These are phyloP conservation scores for Pleurotus citrinopileatus DNA, from an alignment of 768 basidiomycete species.

Conservation along the genomic window DNA sequence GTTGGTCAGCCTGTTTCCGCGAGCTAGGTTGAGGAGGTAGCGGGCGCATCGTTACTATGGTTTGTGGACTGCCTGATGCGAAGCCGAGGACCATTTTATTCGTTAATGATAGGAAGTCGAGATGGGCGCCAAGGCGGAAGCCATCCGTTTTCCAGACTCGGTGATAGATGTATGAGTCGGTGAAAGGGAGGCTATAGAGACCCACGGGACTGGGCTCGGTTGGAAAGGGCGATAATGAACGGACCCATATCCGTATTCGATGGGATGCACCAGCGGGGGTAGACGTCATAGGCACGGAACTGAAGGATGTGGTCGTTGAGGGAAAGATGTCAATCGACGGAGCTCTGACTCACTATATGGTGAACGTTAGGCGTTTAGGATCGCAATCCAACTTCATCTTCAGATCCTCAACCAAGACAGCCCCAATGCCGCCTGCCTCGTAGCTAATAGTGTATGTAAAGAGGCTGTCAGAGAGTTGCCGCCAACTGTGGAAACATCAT, in stretches of 20 bases:
- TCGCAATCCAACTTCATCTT: slow-evolving; percentile 53
- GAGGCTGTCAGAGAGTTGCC: slow-evolving; percentile 31
- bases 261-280: slow-evolving; percentile 56
- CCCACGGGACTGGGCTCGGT: slow-evolving; percentile 32
- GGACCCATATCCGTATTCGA: slow-evolving; percentile 63
- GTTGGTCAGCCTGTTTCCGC: not conserved
- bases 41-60: slow-evolving; percentile 1
- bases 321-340: not conserved
- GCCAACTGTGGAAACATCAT: slow-evolving; percentile 41
- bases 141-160: slow-evolving; percentile 64
- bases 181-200: slow-evolving; percentile 38
- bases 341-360: slow-evolving; percentile 51
- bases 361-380: slow-evolving; percentile 49
- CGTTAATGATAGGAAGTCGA: slow-evolving; percentile 52
- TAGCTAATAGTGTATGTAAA: slow-evolving; percentile 63
- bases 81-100: slow-evolving; percentile 50
- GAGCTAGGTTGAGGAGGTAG: not conserved
- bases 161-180: slow-evolving; percentile 56
- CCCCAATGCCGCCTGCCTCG: slow-evolving; percentile 61
- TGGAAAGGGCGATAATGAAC: slow-evolving; percentile 36
- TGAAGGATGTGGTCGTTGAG: slow-evolving; percentile 20
- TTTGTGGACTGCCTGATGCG: slow-evolving; percentile 2
- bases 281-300: slow-evolving; percentile 54
- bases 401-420: slow-evolving; percentile 49
- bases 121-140: slow-evolving; percentile 56